These are phyloP conservation scores for Umbelopsis sp. DNA, from an alignment of 192 early-diverging fungal species.

Conservation along the genomic window DNA sequence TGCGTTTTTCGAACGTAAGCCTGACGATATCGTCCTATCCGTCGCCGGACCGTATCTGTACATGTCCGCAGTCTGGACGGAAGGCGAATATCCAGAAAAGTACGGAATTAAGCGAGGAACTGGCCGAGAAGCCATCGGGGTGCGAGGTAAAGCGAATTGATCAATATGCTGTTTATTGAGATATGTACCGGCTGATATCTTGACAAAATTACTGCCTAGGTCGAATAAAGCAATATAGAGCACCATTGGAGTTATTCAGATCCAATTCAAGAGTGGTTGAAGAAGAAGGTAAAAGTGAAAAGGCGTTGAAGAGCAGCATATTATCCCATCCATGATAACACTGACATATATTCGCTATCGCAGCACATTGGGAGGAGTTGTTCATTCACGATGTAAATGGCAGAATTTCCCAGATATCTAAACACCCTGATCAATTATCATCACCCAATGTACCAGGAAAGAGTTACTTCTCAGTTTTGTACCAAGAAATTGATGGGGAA, in stretches of 20 bases:
- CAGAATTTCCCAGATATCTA: constrained; percentile 26
- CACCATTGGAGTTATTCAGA: neutral
- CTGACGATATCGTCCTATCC: constrained; percentile 25
- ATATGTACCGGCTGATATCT: too few species aligned
- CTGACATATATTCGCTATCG: neutral
- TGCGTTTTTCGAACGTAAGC: constrained; percentile 4
- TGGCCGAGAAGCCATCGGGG: constrained; percentile 6
- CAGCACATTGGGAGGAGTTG: constrained; percentile 19
- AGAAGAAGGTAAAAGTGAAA: neutral
- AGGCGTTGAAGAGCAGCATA: neutral
- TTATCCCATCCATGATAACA: neutral
- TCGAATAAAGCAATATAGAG: constrained; percentile 8
- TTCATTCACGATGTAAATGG: constrained; percentile 30
- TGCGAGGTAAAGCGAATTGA: constrained; percentile 15
- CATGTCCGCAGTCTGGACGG: constrained; percentile 28
- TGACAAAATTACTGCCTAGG: neutral
- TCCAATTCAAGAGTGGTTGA: constrained; percentile 4
- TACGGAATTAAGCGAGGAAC: constrained; percentile 16
- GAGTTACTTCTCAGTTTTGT: constrained; percentile 29
- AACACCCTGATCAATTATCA: neutral
- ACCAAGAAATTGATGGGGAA: constrained; percentile 34
- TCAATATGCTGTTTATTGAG: too few species aligned
- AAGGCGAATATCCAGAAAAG: constrained; percentile 17
- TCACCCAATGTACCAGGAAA: neutral
- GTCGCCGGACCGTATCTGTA: constrained; percentile 27